A percentile compares a stretch with the other conserved stretches of the same genome.
Evolutionary conservation across 345 rosid species (phyloP).

Genomic region (Nephelium lappaceum): DNA sequence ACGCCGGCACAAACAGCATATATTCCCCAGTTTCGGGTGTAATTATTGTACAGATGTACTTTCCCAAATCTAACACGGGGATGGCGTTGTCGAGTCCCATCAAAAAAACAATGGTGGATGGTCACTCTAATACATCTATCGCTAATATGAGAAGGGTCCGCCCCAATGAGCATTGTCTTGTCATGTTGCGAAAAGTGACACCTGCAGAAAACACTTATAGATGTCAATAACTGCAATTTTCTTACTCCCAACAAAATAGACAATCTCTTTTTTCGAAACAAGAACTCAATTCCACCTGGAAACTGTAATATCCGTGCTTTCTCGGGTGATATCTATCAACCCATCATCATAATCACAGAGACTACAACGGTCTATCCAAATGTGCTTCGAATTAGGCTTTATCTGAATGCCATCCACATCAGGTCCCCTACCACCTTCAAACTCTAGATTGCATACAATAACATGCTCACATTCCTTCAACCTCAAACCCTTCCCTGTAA

Average conservation of each 20-base stretch:
- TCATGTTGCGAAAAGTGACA: constrained; percentile 83
- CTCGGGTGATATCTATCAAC: constrained; percentile 90
- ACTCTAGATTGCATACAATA: constrained; percentile 81
- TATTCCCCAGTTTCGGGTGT: constrained; percentile 86
- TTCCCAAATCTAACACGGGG: constrained; percentile 93
- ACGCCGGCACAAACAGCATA: constrained; percentile 96
- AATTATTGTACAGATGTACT: constrained; percentile 87
- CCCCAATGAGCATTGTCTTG: constrained; percentile 90
- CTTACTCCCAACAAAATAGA: neutral
- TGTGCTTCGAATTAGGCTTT: constrained; percentile 83
- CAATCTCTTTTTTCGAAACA: neutral
- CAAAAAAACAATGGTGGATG: constrained; percentile 95
- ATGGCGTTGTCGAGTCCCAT: constrained; percentile 85
- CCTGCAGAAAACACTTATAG: constrained; percentile 42
- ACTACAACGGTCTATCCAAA: constrained; percentile 94
- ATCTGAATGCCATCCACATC: constrained; percentile 96
- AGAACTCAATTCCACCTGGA: constrained; percentile 57
- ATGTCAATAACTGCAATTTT: constrained; percentile 16
- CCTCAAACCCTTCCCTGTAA: constrained; percentile 90
- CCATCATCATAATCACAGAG: constrained; percentile 89
- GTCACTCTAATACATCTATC: constrained; percentile 89
- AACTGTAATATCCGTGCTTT: constrained; percentile 87
- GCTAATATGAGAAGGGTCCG: constrained; percentile 68
- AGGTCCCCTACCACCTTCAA: constrained; percentile 84
- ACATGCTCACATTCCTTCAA: constrained; percentile 85